phyloP scores from a whole-genome alignment of 2,329 filamentous ascomycete genomes.

The Delphinella strobiligena region DNA sequence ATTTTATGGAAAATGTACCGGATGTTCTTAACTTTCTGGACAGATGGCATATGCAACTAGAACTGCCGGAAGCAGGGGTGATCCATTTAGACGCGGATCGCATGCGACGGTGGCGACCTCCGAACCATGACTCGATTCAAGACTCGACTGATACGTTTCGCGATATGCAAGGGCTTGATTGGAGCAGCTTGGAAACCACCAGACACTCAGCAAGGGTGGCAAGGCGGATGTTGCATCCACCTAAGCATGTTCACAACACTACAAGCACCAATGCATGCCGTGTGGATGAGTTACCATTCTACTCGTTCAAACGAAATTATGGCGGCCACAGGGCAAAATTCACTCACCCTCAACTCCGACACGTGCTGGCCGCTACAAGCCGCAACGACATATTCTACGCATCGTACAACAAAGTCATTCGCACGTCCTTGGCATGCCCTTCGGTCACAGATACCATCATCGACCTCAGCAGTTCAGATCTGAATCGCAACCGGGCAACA shows the following conservation, averaged over 20 bases:
- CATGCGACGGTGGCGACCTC: constrained; percentile 9
- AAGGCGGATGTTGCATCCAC: constrained; percentile 19
- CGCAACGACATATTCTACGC: constrained; percentile 46
- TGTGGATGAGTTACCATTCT: constrained; percentile 3
- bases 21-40: constrained; percentile 21
- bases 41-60: constrained; percentile 16
- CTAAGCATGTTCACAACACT: constrained; percentile 5
- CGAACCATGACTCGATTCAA: constrained; percentile 8
- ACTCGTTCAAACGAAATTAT: constrained; percentile 19
- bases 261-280: not conserved
- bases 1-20: not conserved
- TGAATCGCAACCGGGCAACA: constrained; percentile 24
- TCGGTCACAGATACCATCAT: constrained; percentile 31
- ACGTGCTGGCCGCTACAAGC: constrained; percentile 42
- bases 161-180: constrained; percentile 26
- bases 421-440: constrained; percentile 36
- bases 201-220: constrained; percentile 17
- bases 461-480: constrained; percentile 32
- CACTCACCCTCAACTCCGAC: constrained; percentile 48
- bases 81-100: constrained; percentile 10
- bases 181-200: constrained; percentile 17
- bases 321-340: constrained; percentile 36
- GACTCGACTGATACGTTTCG: not conserved
- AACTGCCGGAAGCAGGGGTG: constrained; percentile 12
- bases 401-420: constrained; percentile 33